Conservation (phyloP, 2,329 filamentous ascomycete species). For the Ophiostoma pallidulum region DNA sequence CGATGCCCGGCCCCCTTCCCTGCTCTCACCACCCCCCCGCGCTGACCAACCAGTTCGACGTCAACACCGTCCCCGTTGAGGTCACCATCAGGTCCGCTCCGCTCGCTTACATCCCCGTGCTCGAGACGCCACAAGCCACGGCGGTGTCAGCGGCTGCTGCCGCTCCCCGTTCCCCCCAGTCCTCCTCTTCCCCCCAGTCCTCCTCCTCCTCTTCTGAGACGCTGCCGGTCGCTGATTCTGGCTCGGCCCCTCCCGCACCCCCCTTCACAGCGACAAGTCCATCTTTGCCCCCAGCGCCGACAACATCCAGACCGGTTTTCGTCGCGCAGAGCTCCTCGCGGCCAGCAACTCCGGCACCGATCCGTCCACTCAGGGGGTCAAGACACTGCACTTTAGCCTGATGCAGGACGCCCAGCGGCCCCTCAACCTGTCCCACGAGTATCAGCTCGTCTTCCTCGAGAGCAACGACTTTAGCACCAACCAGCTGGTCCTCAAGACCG, state of each 20-base stretch:
- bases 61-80: constrained; percentile 36
- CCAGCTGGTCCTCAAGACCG: constrained; percentile 46
- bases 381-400: constrained; percentile 53
- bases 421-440: constrained; percentile 52
- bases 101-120: constrained; percentile 7
- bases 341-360: constrained; percentile 41
- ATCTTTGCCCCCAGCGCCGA: constrained; percentile 45
- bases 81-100: constrained; percentile 38
- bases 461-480: constrained; percentile 38
- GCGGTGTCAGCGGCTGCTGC: not conserved
- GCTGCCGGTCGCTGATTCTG: too few species aligned
- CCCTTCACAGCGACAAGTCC: constrained; percentile 34
- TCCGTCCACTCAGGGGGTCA: constrained; percentile 42
- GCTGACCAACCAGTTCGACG: constrained; percentile 32
- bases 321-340: constrained; percentile 48
- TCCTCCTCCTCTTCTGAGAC: not conserved
- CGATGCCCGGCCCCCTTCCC: too few species aligned
- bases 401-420: constrained; percentile 41
- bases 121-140: constrained; percentile 1
- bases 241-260: not conserved
- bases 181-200: not conserved
- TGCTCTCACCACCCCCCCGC: not conserved
- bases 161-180: not conserved
- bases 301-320: constrained; percentile 48
- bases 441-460: constrained; percentile 45